A percentile compares a stretch with the other conserved stretches of the same genome.
These are phyloP conservation scores for Termitomyces titanicus DNA, from an alignment of 768 basidiomycete genomes.

Conservation along the genomic window DNA sequence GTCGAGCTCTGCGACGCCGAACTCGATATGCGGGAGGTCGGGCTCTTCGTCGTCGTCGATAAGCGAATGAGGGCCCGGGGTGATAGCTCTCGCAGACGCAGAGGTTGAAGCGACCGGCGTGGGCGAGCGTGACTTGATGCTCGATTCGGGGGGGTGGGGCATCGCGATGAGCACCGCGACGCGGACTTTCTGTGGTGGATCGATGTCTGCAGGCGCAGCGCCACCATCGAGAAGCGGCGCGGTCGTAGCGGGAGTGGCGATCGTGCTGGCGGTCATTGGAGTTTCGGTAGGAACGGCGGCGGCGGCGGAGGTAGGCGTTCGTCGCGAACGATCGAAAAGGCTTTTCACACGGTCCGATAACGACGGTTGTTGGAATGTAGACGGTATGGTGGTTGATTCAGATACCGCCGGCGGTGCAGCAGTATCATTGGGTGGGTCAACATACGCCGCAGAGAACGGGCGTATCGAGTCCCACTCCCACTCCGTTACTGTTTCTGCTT, in stretches of 20 bases:
- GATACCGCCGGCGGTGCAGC: neutral
- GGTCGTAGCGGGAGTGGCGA: neutral
- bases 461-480: constrained; percentile 32
- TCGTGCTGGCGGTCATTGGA: neutral
- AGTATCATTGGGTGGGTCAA: constrained; percentile 9
- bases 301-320: neutral
- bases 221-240: neutral
- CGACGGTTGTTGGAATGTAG: neutral
- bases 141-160: constrained; percentile 20
- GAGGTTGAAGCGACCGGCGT: constrained; percentile 5
- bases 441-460: constrained; percentile 29
- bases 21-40: constrained; percentile 28
- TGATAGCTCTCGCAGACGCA: neutral
- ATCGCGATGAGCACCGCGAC: constrained; percentile 33
- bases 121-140: constrained; percentile 8
- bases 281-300: neutral
- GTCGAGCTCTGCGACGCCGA: constrained; percentile 27
- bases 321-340: neutral
- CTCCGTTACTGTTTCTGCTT: constrained; percentile 6
- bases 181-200: constrained; percentile 12
- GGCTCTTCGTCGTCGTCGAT: constrained; percentile 12
- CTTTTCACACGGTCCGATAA: neutral
- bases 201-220: neutral
- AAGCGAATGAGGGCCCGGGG: neutral
- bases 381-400: neutral